phyloP scores from a whole-genome alignment of 2,329 filamentous ascomycete genomes.

The Trichoderma brevicompactum region DNA sequence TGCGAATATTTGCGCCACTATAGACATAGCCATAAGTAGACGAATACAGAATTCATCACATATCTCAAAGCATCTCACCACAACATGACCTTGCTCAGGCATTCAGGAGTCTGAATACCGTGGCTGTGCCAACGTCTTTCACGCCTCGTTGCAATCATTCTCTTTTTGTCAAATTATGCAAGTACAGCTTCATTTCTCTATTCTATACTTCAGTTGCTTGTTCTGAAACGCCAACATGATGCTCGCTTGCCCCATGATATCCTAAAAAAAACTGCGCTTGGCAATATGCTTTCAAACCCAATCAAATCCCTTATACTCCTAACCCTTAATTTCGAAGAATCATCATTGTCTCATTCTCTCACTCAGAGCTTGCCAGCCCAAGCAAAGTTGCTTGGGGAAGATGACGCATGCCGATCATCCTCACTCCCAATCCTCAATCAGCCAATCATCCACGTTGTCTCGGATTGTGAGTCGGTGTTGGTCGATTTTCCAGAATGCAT shows the following conservation, averaged over 20 bases:
- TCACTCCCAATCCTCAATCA: constrained; percentile 60
- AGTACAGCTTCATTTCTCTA: constrained; percentile 24
- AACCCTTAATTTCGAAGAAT: not conserved
- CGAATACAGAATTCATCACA: constrained; percentile 17
- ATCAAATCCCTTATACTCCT: constrained; percentile 15
- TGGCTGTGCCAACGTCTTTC: not conserved
- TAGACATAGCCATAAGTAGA: constrained; percentile 23
- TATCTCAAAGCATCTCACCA: not conserved
- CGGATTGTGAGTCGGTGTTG: constrained; percentile 70
- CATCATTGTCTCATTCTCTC: not conserved
- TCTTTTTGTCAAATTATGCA: constrained; percentile 3
- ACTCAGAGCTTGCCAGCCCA: not conserved
- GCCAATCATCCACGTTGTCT: constrained; percentile 67
- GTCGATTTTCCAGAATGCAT: constrained; percentile 71
- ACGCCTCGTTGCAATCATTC: not conserved
- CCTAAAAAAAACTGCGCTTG: constrained; percentile 9
- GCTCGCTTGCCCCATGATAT: constrained; percentile 22
- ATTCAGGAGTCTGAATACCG: constrained; percentile 10
- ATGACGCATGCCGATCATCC: not conserved
- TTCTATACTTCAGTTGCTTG: constrained; percentile 13
- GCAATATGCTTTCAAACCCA: constrained; percentile 15
- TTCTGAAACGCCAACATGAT: constrained; percentile 13
- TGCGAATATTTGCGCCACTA: not conserved
- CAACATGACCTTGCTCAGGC: not conserved
- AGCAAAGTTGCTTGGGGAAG: constrained; percentile 25